Evolutionary conservation across 768 basidiomycete genomes (phyloP).

Genomic region (Crucibulum laeve): DNA sequence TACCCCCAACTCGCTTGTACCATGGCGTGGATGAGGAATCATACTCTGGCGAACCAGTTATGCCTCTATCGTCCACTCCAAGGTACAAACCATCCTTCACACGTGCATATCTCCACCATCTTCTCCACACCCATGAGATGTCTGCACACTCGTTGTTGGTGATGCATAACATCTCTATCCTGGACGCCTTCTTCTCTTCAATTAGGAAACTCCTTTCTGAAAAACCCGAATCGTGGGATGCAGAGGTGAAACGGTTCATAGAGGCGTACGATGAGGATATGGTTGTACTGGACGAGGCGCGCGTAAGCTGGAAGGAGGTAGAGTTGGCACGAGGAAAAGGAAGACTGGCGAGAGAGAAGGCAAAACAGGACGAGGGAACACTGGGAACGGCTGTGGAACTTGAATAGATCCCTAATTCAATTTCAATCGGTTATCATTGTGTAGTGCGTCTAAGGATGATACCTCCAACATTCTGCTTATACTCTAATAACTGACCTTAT

Average conservation of each 20-base stretch:
- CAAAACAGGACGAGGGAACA: constrained; percentile 22
- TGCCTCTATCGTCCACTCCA: neutral
- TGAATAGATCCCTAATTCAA: no score
- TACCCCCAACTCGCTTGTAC: constrained; percentile 27
- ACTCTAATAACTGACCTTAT: no score
- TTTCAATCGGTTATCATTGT: no score
- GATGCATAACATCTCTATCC: constrained; percentile 70
- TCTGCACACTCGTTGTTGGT: constrained; percentile 71
- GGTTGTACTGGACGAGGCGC: constrained; percentile 48
- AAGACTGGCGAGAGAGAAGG: constrained; percentile 60
- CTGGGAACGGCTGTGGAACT: constrained; percentile 7
- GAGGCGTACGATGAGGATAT: constrained; percentile 45
- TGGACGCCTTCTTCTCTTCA: constrained; percentile 60
- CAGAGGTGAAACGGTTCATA: constrained; percentile 49
- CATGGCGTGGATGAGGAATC: constrained; percentile 42
- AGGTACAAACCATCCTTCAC: constrained; percentile 30
- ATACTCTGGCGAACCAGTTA: constrained; percentile 6
- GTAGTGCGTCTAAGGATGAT: no score
- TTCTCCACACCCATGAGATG: constrained; percentile 90
- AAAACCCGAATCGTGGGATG: constrained; percentile 20
- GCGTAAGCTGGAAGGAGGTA: constrained; percentile 56
- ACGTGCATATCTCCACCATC: constrained; percentile 77
- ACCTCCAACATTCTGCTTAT: no score
- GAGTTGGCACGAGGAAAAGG: constrained; percentile 74
- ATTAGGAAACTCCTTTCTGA: constrained; percentile 37